phyloP scores from a whole-genome alignment of 371 early-diverging fungal genomes.

The Mucor irregularis region DNA sequence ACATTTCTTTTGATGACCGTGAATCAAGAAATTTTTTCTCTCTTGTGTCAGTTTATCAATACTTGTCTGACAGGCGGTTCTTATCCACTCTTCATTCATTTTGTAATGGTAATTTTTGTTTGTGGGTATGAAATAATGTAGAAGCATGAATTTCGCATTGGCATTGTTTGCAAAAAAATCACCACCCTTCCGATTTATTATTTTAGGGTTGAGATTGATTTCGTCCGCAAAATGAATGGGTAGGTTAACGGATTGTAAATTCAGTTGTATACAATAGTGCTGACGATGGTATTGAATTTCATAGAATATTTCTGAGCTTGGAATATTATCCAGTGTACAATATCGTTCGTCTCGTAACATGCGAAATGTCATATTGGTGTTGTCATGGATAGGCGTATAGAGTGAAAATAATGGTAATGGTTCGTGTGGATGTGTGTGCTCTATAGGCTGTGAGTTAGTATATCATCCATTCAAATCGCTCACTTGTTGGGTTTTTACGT shows the following conservation, averaged over 20 bases:
- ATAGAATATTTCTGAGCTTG: background rate
- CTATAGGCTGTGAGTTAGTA: background rate
- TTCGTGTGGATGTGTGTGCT: conserved; percentile 16
- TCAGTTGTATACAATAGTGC: background rate
- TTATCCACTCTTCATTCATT: background rate
- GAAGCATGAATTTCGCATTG: background rate
- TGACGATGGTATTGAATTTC: background rate
- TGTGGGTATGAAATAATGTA: background rate
- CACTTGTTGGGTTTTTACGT: background rate
- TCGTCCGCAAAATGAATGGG: background rate
- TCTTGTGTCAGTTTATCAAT: background rate
- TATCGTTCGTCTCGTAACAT: conserved; percentile 7
- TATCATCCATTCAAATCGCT: background rate
- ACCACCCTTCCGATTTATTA: background rate
- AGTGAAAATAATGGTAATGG: conserved; percentile 10
- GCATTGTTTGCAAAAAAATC: background rate
- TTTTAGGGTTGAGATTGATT: background rate
- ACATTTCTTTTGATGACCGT: background rate
- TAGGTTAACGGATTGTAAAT: background rate
- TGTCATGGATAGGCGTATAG: background rate
- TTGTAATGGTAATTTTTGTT: background rate
- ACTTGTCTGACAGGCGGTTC: background rate
- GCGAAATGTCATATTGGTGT: conserved; percentile 6
- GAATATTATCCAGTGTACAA: background rate
- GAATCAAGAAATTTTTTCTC: background rate